These are phyloP conservation scores for Zymoseptoria brevis DNA, from an alignment of 2,329 filamentous ascomycete species.

Conservation along the genomic window DNA sequence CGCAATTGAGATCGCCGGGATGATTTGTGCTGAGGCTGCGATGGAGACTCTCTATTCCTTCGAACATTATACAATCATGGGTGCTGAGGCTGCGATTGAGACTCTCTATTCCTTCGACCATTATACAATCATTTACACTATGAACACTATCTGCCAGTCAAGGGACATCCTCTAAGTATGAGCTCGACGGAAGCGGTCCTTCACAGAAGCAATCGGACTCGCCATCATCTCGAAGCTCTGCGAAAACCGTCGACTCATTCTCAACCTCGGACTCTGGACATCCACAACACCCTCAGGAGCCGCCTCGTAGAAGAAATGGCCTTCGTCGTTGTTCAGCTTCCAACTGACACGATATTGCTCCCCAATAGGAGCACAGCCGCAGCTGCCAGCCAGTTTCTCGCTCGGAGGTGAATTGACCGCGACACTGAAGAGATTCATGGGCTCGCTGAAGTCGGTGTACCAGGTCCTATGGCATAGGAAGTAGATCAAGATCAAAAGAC, in stretches of 20 bases:
- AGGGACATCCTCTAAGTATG: neutral
- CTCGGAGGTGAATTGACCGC: conserved; percentile 53
- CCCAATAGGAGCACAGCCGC: conserved; percentile 48
- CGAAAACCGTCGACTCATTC: conserved; percentile 19
- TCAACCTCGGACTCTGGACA: conserved; percentile 15
- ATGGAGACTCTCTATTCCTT: neutral
- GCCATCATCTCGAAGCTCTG: conserved; percentile 29
- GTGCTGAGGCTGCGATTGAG: neutral
- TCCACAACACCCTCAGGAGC: conserved; percentile 1
- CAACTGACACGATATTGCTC: conserved; percentile 41
- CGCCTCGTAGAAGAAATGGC: conserved; percentile 46
- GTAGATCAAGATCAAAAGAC: conserved; percentile 57
- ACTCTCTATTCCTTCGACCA: neutral
- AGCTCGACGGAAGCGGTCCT: conserved; percentile 7
- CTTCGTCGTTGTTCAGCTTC: conserved; percentile 32
- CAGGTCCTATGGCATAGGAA: conserved; percentile 52
- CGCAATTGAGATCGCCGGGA: neutral
- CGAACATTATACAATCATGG: neutral
- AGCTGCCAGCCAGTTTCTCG: conserved; percentile 45
- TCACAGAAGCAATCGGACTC: conserved; percentile 22
- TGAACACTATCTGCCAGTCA: neutral
- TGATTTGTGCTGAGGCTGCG: neutral
- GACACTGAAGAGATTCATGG: conserved; percentile 47
- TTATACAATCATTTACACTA: neutral
- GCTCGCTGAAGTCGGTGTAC: conserved; percentile 72